A percentile compares a stretch with the other conserved stretches of the same genome.
phyloP scores from a whole-genome alignment of 176 grass and related monocot species.

The Rhynchospora breviuscula region DNA sequence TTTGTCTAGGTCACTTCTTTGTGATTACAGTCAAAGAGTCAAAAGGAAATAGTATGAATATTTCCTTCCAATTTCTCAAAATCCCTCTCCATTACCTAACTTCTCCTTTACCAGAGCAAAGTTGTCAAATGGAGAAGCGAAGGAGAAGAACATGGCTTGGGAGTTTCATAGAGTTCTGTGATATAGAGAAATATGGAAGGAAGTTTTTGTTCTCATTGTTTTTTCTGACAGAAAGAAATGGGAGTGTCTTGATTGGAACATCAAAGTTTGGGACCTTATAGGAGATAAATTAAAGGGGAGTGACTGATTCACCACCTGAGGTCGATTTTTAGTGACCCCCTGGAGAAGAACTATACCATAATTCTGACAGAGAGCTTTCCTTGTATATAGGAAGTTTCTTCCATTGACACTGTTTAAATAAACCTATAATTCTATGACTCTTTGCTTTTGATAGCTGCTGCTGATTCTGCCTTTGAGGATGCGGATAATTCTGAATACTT shows the following conservation, averaged over 20 bases:
- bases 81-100: not conserved
- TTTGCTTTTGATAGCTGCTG: slow-evolving; percentile 71
- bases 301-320: not conserved
- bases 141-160: not conserved
- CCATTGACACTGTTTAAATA: not conserved
- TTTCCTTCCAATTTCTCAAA: slow-evolving; percentile 23
- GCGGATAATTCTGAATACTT: slow-evolving; percentile 76
- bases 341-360: not conserved
- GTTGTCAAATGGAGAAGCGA: not conserved
- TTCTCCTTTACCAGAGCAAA: too few species aligned
- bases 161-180: not conserved
- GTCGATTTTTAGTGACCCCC: not conserved
- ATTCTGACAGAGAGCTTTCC: slow-evolving; percentile 10
- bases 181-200: not conserved
- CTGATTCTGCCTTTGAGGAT: slow-evolving; percentile 94
- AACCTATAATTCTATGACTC: slow-evolving; percentile 9
- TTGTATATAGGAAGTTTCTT: not conserved
- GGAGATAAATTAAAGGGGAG: not conserved
- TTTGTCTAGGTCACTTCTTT: not conserved
- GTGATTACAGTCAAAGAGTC: not conserved
- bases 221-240: not conserved
- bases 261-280: not conserved
- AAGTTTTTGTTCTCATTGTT: not conserved
- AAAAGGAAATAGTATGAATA: not conserved
- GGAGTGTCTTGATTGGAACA: not conserved